Base-by-base conservation (phyloP, 2,329 filamentous ascomycete genomes). In the Aspergillus awamori region DNA sequence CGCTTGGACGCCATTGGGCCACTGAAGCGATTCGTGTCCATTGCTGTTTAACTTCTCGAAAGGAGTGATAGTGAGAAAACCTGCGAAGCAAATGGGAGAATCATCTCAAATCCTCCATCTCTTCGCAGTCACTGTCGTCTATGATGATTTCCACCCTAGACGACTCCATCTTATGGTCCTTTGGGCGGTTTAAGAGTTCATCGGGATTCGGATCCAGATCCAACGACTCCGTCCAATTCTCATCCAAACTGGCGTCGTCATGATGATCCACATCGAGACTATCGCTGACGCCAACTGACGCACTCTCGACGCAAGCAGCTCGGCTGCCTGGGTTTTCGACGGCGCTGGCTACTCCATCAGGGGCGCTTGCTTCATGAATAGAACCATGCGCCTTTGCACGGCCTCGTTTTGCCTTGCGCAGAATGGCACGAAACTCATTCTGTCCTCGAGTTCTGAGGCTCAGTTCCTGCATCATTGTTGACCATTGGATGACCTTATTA, bases 391-490 rank as follows among this genome's bases (percentile, higher is more conserved):
- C 26, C 26, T 20, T 45, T 15, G 17, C 24, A 22, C 39, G 10
- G n/a, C n/a, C 26, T 33, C n/a, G 39, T 77, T 62, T 77, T 80
- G 61, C 78, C 73, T 86, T 91, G 67, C 92, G 81, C 26, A 97
- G 69, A 66, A 87, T 87, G 17, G 57, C 53, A 43, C 87, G 84
- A 1, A 93, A 79, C 65, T 93, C 89, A 60, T 89, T 89, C 58
- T 83, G 76, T 0, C 89, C 93, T 24, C 91, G 84, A 38, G 86
- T 80, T 33, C 94, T 84, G 53, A 97, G 77, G 54, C 85, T 95
- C 67, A 96, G 77, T 72, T 96, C 93, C 72, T 88, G 93, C 79
- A 96, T 89, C 78, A 97, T 86, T 52, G 90, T 85, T 0, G 83
- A 81, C 94, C 94, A 98, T 54, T 81, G 74, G 2, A 93, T 77